Evolutionary conservation across 495 filamentous ascomycete genomes (phyloP), one percentile per base, ranked within the genome.

Genomic region (Neurospora intermedia): DNA sequence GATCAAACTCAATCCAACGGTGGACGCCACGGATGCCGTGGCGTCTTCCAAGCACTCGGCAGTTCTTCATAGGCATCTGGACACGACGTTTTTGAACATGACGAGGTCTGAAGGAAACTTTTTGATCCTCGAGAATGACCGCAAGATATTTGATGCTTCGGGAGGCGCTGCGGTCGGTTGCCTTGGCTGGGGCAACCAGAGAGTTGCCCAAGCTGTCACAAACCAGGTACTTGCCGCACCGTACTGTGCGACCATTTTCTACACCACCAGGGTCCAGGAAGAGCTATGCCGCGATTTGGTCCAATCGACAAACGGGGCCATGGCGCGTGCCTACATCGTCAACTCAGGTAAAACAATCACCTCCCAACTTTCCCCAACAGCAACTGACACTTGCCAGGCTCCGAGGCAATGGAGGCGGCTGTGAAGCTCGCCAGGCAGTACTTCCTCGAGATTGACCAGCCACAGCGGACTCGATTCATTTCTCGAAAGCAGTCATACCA

Each of bases 401-500:
- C 81, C 45, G 81, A 82, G 72, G 80, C 81, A 31, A 80, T 82
- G 78, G 80, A 82, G 72, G 82, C 81, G 11, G 79, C 80, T 8
- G 71, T 93, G 69, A 94, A 94, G 75, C 81, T 93, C 10, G 87
- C 89, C 23, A 84, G 87, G 15, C 91, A 94, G 78, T 93, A 90
- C 75, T 91, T 86, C 74, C 82, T 89, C 6, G 90, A 92, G 80
- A 77, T 75, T 27, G 74, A 69, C 27, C 76, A 85, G 70, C 75
- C 78, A 4, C 76, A 83, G 42, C 77, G 86, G 69, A 79, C 81
- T 3, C 84, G 85, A n/a, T 91, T 90, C 81, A 92, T 95, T 72
- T 85, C 88, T 16, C 83, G 92, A 13, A 83, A 85, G 69, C 87
- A 89, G 27, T 91, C 89, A n/a, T 95, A 93, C 75, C 92, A 95